Conservation (phyloP, 129 eudicot genomes). For the Artemisia annua region DNA sequence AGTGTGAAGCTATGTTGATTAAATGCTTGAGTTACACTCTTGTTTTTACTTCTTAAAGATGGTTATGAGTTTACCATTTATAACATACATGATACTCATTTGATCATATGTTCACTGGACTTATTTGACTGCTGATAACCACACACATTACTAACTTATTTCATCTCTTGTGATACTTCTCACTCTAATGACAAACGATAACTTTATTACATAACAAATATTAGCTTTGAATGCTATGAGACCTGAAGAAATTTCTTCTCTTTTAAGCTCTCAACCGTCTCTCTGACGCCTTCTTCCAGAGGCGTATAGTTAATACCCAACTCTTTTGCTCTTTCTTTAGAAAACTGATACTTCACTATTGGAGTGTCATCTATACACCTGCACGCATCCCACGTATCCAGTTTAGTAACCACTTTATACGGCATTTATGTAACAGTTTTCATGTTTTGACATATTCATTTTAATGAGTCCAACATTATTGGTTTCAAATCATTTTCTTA, state of each 20-base stretch:
- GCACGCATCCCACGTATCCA: constrained; percentile 24
- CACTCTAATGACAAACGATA: too few relatives aligned
- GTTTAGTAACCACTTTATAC: background rate
- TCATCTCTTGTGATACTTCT: background rate
- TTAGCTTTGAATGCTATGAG: constrained; percentile 7
- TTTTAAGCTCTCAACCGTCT: constrained; percentile 68
- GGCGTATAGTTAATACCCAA: constrained; percentile 55
- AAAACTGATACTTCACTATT: constrained; percentile 43
- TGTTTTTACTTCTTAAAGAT: too few relatives aligned
- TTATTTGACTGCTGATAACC: too few relatives aligned
- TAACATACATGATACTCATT: too few relatives aligned
- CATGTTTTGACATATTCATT: background rate
- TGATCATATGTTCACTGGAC: too few relatives aligned
- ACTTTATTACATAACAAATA: background rate
- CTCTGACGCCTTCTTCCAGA: constrained; percentile 50
- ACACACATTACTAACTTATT: too few relatives aligned
- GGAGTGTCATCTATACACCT: constrained; percentile 68
- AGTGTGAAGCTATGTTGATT: too few relatives aligned
- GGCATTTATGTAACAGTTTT: too few relatives aligned
- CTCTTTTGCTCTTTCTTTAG: constrained; percentile 48
- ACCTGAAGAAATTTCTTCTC: constrained; percentile 49
- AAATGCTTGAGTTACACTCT: too few relatives aligned
- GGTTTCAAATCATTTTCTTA: constrained; percentile 31
- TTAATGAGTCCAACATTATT: background rate
- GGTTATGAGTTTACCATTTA: too few relatives aligned